A percentile compares a stretch with the other conserved stretches of the same genome.
These are phyloP conservation scores for Leishmania guyanensis DNA, from an alignment of 208 protist genomes.

Conservation along the genomic window DNA sequence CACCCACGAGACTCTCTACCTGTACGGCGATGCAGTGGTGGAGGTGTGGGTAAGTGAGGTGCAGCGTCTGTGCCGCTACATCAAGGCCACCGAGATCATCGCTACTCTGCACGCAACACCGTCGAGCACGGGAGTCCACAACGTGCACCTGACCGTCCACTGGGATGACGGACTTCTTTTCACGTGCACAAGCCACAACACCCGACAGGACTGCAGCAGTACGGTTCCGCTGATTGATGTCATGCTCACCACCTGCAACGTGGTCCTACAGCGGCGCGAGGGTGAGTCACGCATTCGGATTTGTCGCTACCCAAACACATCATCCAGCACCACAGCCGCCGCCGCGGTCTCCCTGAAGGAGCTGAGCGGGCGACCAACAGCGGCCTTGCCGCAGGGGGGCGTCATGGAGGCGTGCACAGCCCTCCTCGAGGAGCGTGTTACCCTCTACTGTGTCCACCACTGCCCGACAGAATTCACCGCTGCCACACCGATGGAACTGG, in stretches of 20 bases:
- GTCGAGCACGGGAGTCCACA: background rate
- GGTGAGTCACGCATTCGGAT: constrained; percentile 10
- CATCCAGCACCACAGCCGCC: constrained; percentile 15
- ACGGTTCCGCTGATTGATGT: constrained; percentile 19
- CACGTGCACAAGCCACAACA: constrained; percentile 42
- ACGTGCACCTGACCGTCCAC: constrained; percentile 41
- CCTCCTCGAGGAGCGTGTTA: constrained; percentile 27
- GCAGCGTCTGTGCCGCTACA: constrained; percentile 69
- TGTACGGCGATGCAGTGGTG: constrained; percentile 49
- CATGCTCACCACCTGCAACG: constrained; percentile 20
- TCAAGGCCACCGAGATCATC: constrained; percentile 62
- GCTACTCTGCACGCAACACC: constrained; percentile 59
- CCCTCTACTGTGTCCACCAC: constrained; percentile 46
- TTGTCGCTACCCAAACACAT: constrained; percentile 31
- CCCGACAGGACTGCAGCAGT: background rate
- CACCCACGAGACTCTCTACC: constrained; percentile 35
- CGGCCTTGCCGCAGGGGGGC: constrained; percentile 12
- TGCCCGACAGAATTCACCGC: constrained; percentile 1
- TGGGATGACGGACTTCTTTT: constrained; percentile 80
- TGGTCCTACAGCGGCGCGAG: constrained; percentile 23
- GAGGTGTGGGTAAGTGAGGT: constrained; percentile 69
- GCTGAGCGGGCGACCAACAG: constrained; percentile 5
- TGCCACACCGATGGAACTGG: constrained; percentile 13
- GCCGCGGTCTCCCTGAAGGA: constrained; percentile 11
- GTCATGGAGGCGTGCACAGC: constrained; percentile 14